phyloP scores from a whole-genome alignment of 805 yeast genomes.

The Saturnispora kantuleensis region DNA sequence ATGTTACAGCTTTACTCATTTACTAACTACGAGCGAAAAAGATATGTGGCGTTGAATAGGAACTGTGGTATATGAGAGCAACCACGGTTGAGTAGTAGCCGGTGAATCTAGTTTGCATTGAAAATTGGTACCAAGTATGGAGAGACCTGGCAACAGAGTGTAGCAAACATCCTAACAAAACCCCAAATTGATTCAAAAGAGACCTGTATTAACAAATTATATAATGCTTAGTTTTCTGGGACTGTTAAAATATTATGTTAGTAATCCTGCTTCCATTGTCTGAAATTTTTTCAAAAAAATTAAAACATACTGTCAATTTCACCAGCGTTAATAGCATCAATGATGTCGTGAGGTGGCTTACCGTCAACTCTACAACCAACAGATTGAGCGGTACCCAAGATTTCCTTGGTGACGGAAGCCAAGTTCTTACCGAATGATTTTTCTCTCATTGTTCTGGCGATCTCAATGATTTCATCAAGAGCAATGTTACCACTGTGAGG shows the following conservation, averaged over 20 bases:
- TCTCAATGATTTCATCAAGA: constrained; percentile 89
- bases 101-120: constrained; percentile 70
- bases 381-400: constrained; percentile 99
- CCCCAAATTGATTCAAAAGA: constrained; percentile 1
- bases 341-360: constrained; percentile 98
- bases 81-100: constrained; percentile 63
- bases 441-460: constrained; percentile 95
- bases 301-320: constrained; percentile 76
- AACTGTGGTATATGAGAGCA: constrained; percentile 3
- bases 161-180: constrained; percentile 52
- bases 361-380: constrained; percentile 99
- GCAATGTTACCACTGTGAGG: constrained; percentile 99
- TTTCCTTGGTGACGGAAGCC: constrained; percentile 96
- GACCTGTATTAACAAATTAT: constrained; percentile 18
- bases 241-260: constrained; percentile 24
- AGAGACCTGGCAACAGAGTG: constrained; percentile 77
- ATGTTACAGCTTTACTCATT: neutral
- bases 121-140: constrained; percentile 79
- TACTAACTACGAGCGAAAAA: neutral
- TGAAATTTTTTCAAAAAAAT: too few relatives aligned
- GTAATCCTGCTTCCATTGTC: neutral
- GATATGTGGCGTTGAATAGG: constrained; percentile 6
- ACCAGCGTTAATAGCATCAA: constrained; percentile 97
- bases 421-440: constrained; percentile 97
- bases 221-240: constrained; percentile 57